Evolutionary conservation across 2,329 filamentous ascomycete species (phyloP).

Genomic region (Huntiella abstrusa): DNA sequence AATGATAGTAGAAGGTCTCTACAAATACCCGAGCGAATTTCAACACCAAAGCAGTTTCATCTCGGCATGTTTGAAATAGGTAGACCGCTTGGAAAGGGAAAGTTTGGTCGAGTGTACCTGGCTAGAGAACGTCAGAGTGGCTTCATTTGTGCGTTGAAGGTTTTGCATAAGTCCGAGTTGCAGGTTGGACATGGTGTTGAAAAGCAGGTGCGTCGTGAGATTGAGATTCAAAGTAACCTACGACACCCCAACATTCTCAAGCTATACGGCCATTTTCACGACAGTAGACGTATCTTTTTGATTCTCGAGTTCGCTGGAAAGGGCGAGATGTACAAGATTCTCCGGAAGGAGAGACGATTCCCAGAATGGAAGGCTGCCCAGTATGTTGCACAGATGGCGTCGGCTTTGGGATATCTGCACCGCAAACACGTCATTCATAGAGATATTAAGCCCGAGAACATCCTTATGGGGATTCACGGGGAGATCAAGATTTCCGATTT

Average conservation of each 20-base stretch:
- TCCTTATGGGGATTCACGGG: slow-evolving; percentile 84
- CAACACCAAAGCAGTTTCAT: slow-evolving; percentile 49
- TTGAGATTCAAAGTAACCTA: slow-evolving; percentile 77
- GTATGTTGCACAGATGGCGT: slow-evolving; percentile 83
- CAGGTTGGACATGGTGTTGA: slow-evolving; percentile 54
- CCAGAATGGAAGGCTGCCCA: slow-evolving; percentile 73
- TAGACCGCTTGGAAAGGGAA: slow-evolving; percentile 68
- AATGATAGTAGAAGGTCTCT: slow-evolving; percentile 31
- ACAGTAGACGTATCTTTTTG: slow-evolving; percentile 70
- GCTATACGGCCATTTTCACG: slow-evolving; percentile 75
- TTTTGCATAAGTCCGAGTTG: slow-evolving; percentile 68
- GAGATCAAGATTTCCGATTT: slow-evolving; percentile 99
- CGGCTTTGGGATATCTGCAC: slow-evolving; percentile 74
- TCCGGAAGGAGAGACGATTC: slow-evolving; percentile 60
- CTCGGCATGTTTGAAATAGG: slow-evolving; percentile 91
- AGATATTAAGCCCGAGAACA: slow-evolving; percentile 97
- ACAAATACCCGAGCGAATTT: slow-evolving; percentile 37
- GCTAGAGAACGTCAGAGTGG: slow-evolving; percentile 60
- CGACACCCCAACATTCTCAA: slow-evolving; percentile 72
- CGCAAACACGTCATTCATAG: slow-evolving; percentile 95
- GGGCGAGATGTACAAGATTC: slow-evolving; percentile 75
- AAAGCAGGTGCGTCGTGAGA: slow-evolving; percentile 72
- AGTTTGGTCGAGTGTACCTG: slow-evolving; percentile 73
- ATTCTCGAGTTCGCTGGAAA: slow-evolving; percentile 76
- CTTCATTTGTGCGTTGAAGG: slow-evolving; percentile 75